Evolutionary conservation across 2,329 filamentous ascomycete species (phyloP), one percentile per base, ranked within the genome.

Genomic region (Calycina marina): DNA sequence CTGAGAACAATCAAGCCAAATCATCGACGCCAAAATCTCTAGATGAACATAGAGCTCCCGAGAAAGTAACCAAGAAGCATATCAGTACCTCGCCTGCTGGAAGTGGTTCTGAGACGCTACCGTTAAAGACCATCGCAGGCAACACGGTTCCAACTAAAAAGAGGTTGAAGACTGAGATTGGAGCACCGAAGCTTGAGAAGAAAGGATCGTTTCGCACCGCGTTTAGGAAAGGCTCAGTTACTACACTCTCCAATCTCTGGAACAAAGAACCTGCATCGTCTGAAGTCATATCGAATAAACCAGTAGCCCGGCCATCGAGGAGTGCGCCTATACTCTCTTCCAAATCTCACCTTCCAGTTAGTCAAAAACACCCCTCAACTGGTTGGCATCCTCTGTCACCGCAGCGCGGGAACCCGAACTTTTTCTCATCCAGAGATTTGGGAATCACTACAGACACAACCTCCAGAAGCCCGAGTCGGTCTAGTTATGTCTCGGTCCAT

Each of bases 401-500:
- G 1, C 54, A 54, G 18, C 50, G 55, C 34, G 54, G 53, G 2
- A 58, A 53, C 37, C 51, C 51, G 6, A 58, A 57, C 14, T 55
- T 53, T 30, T 57, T 59, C 32, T 57, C 60, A 0, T 57, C 56
- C 1, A 47, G 51, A 31, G 56, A 61, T 39, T 42, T 60, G 3
- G 54, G 53, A 4, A 24, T 41, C 3, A 36, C 37, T 17, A 43
- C 42, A 32, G 4, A 38, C 14, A 17, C 45, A 5, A n/a, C 35
- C 9, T 41, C 38, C 24, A 53, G 59, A 16, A 59, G 53, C 28
- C 57, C 60, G 4, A 68, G 65, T 0, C 53, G 60, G 25, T 45
- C 64, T 20, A 65, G 63, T 28, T 65, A 62, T 39, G 57, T 67
- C 9, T 64, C 67, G 0, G 51, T 68, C 3, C 62, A 64, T 22